Evolutionary conservation across 1,139 yeast species (phyloP).

Genomic region (Wickerhamiella pararugosa): DNA sequence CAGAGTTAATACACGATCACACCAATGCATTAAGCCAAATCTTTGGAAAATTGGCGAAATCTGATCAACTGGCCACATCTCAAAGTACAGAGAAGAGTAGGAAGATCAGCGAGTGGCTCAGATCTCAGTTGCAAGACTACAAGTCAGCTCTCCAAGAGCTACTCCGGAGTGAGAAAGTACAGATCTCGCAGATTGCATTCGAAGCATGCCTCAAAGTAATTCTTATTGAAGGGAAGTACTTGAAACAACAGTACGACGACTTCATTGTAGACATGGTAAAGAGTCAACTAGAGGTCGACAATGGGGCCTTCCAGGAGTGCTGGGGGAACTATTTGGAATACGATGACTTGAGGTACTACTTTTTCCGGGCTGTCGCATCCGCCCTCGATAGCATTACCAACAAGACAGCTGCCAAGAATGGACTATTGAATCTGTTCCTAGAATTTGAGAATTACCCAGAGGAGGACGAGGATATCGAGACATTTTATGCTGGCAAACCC

Average conservation of each 20-base stretch:
- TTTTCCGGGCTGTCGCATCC: constrained; percentile 7
- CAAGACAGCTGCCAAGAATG: neutral
- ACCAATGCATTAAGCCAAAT: constrained; percentile 33
- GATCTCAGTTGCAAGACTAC: constrained; percentile 12
- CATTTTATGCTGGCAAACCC: constrained; percentile 8
- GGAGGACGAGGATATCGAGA: constrained; percentile 10
- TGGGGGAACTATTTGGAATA: constrained; percentile 8
- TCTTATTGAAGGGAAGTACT: constrained; percentile 15
- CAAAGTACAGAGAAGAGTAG: neutral
- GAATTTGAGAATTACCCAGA: constrained; percentile 2
- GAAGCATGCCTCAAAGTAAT: constrained; percentile 13
- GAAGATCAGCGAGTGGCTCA: constrained; percentile 12
- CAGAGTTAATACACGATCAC: no score
- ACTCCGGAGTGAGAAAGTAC: neutral
- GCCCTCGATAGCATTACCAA: neutral
- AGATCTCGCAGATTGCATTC: constrained; percentile 5
- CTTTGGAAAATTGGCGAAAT: constrained; percentile 64
- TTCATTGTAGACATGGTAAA: constrained; percentile 4
- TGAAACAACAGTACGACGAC: constrained; percentile 2
- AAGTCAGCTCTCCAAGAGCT: neutral
- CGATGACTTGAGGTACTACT: constrained; percentile 14
- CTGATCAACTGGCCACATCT: constrained; percentile 8
- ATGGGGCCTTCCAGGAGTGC: constrained; percentile 4
- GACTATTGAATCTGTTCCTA: neutral
- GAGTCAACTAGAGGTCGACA: neutral